phyloP scores from a whole-genome alignment of 805 yeast genomes.

The Wickerhamomyces chaumierensis region DNA sequence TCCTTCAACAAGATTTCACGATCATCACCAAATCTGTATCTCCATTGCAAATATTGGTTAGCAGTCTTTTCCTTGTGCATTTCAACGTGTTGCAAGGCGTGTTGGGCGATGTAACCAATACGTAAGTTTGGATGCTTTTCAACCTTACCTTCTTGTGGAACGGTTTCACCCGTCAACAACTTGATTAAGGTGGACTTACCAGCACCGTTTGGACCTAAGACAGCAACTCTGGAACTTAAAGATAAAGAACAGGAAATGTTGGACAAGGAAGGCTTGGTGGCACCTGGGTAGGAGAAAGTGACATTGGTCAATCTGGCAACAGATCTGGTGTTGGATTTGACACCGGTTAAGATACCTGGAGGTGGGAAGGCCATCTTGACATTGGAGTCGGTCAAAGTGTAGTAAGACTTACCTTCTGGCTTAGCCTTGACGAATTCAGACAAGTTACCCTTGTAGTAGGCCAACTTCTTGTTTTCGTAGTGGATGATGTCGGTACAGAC shows the following conservation, averaged over 20 bases:
- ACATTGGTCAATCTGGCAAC: slow-evolving; percentile 83
- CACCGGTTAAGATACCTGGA: slow-evolving; percentile 96
- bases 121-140: slow-evolving; percentile 98
- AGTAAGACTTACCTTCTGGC: slow-evolving; percentile 95
- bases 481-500: slow-evolving; percentile 96
- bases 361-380: slow-evolving; percentile 98
- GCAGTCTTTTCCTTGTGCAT: slow-evolving; percentile 97
- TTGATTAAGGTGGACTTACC: slow-evolving; percentile 96
- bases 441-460: slow-evolving; percentile 91
- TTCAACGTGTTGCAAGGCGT: slow-evolving; percentile 94
- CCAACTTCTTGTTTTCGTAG: slow-evolving; percentile 90
- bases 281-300: slow-evolving; percentile 84
- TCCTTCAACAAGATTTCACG: slow-evolving; percentile 93
- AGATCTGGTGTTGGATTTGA: slow-evolving; percentile 86
- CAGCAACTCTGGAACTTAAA: slow-evolving; percentile 92
- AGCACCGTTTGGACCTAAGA: slow-evolving; percentile 97
- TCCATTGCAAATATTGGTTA: slow-evolving; percentile 96
- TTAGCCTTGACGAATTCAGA: slow-evolving; percentile 83
- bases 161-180: slow-evolving; percentile 81
- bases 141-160: slow-evolving; percentile 79
- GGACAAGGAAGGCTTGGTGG: slow-evolving; percentile 66
- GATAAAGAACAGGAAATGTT: slow-evolving; percentile 86
- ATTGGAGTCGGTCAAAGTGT: slow-evolving; percentile 83
- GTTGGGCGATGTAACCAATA: slow-evolving; percentile 98
- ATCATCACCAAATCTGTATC: slow-evolving; percentile 95